A percentile compares a stretch with the other conserved stretches of the same genome.
Evolutionary conservation across 2,329 filamentous ascomycete species (phyloP).

Genomic region (Sclerotinia borealis): DNA sequence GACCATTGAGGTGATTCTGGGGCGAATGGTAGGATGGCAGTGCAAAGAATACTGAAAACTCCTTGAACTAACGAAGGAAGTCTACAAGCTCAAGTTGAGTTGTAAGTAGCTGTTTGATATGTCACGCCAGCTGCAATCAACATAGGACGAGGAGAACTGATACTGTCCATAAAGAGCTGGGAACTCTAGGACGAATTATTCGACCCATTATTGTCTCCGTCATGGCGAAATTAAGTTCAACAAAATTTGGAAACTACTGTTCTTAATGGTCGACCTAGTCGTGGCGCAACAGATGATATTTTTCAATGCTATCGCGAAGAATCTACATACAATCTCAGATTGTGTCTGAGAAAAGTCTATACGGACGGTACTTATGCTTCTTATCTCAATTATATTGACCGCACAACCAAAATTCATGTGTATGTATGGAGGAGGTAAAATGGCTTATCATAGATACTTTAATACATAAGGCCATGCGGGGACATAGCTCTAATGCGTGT

Average conservation of each 20-base stretch:
- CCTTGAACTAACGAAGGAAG: constrained; percentile 29
- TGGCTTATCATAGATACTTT: constrained; percentile 1
- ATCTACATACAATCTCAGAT: not conserved
- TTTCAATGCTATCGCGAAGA: not conserved
- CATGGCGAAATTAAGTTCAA: not conserved
- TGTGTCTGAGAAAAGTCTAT: not conserved
- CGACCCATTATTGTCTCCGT: not conserved
- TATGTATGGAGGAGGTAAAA: not conserved
- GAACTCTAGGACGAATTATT: constrained; percentile 9
- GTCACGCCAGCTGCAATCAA: constrained; percentile 34
- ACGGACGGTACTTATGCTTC: not conserved
- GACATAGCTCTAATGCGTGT: not conserved
- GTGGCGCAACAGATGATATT: not conserved
- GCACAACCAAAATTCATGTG: not conserved
- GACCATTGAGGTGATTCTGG: constrained; percentile 55
- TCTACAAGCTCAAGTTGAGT: constrained; percentile 34
- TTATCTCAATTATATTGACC: not conserved
- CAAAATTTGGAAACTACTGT: not conserved
- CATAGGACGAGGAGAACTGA: constrained; percentile 13
- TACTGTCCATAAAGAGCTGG: constrained; percentile 9
- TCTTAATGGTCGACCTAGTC: not conserved
- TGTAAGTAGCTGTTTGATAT: constrained; percentile 33
- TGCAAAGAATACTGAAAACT: constrained; percentile 25
- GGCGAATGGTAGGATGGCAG: constrained; percentile 25
- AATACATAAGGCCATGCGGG: too few relatives aligned